Base-by-base conservation (phyloP, 768 basidiomycete species). In the Paxillus rubicundulus region DNA sequence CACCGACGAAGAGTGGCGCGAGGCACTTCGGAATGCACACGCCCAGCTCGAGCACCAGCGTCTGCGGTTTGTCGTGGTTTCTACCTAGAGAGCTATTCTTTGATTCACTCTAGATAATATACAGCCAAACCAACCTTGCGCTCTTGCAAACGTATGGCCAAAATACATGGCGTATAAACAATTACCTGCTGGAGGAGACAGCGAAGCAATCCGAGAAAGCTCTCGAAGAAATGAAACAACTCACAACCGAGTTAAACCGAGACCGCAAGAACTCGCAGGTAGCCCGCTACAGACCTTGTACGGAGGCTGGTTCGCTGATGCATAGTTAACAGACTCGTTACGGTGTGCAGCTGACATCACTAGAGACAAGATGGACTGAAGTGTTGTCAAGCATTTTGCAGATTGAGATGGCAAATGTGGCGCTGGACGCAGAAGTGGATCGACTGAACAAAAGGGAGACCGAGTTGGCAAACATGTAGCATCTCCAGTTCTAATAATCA, bases 361-460 rank as follows among this genome's bases (percentile, higher is more conserved):
- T 97, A 53, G 94, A 98, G 71, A 87, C 82, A 34, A 80, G 86
- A 56, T 98, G 95, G 95, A 95, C 92, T 18, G 91, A 94, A 70
- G 76, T 98, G 43, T 86, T 98, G 50, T 93, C 92, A 49, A 87
- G 72, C 47, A 88, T 95, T 41, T 73, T 98, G 53, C 95, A 98
- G 71, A 88, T 97, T 58, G 95, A 97, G 77, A 85, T 98, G 84
- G 96, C 94, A 16, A 95, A 93, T 66, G 79, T 86, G 38, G 92
- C 92, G 24, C 69, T 97, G 68, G 92, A 94, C 60, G 84, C 76
- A 5, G 92, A 97, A 63, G 77, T 97, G 44, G 81, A 78, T 42
- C 71, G 77, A 36, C 70, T 91, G 47, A 76, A 78, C 59, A 73
- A 72, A 54, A 77, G 70, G 55, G 86, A 87, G 67, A 80, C 75